Conservation (phyloP, 192 early-diverging fungal genomes). For the Umbelopsis vinacea region DNA sequence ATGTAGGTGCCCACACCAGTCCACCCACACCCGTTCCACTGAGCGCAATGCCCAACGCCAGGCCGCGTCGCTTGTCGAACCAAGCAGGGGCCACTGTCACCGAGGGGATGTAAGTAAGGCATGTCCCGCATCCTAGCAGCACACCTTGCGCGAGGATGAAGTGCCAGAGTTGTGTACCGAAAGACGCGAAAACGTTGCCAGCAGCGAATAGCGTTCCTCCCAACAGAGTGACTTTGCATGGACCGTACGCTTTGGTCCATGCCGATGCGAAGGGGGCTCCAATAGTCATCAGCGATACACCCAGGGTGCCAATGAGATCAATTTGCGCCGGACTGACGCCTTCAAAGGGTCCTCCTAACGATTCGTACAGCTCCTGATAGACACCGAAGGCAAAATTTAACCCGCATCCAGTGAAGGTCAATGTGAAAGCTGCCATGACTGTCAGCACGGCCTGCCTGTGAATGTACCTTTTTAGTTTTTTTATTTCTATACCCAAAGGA, state of each 20-base stretch:
- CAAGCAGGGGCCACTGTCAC: constrained; percentile 55
- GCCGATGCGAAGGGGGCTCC: constrained; percentile 15
- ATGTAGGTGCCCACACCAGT: constrained; percentile 43
- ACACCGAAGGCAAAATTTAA: constrained; percentile 16
- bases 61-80: constrained; percentile 57
- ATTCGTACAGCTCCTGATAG: constrained; percentile 1
- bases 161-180: constrained; percentile 60
- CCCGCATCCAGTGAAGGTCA: background rate
- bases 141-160: constrained; percentile 71
- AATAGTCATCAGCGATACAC: background rate
- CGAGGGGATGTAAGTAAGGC: constrained; percentile 62
- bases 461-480: background rate
- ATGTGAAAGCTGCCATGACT: constrained; percentile 1
- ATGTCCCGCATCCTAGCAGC: constrained; percentile 70
- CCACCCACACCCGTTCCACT: constrained; percentile 77
- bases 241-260: constrained; percentile 11
- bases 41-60: constrained; percentile 59
- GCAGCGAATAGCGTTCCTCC: constrained; percentile 4
- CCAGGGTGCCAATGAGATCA: constrained; percentile 19
- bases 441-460: constrained; percentile 4
- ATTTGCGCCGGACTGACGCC: constrained; percentile 3
- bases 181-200: background rate
- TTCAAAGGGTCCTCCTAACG: constrained; percentile 3
- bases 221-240: constrained; percentile 8
- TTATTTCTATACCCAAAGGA: too few species aligned